Evolutionary conservation across 345 rosid species (phyloP).

Genomic region (Pugionium dolabratum): DNA sequence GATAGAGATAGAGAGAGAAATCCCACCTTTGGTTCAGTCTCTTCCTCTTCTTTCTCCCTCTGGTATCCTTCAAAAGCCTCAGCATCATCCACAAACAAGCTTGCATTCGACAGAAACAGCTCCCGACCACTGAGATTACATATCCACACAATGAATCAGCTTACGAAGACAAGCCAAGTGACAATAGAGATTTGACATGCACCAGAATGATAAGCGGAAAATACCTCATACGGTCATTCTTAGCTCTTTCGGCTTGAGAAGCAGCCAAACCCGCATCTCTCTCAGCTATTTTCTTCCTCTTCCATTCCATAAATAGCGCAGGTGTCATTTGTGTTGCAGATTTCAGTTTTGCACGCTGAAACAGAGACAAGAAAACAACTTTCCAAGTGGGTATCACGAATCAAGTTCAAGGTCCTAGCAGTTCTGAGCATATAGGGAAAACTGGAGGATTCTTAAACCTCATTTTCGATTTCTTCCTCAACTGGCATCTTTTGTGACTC

Average conservation of each 20-base stretch:
- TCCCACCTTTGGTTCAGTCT: constrained; percentile 49
- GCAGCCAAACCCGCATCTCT: constrained; percentile 84
- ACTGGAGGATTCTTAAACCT: constrained; percentile 47
- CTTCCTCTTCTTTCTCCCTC: constrained; percentile 67
- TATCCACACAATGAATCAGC: constrained; percentile 24
- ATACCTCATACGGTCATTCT: constrained; percentile 98
- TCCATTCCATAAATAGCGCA: constrained; percentile 89
- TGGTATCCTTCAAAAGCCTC: constrained; percentile 88
- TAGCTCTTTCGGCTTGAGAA: constrained; percentile 88
- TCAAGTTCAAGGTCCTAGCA: constrained; percentile 11
- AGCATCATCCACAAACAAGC: constrained; percentile 90
- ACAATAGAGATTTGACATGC: background rate
- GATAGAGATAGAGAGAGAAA: background rate
- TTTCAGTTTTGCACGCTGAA: constrained; percentile 73
- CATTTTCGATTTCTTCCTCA: constrained; percentile 91
- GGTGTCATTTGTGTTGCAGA: constrained; percentile 84
- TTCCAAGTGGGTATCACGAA: background rate
- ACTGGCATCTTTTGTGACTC: constrained; percentile 73
- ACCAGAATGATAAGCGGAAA: constrained; percentile 2
- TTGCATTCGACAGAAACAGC: constrained; percentile 84
- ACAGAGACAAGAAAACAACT: constrained; percentile 20
- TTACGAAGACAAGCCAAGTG: constrained; percentile 29
- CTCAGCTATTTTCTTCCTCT: constrained; percentile 75
- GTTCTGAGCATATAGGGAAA: background rate
- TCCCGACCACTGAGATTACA: constrained; percentile 78